Evolutionary conservation across 192 early-diverging fungal genomes (phyloP).

Genomic region (Helicostylum pulchrum): DNA sequence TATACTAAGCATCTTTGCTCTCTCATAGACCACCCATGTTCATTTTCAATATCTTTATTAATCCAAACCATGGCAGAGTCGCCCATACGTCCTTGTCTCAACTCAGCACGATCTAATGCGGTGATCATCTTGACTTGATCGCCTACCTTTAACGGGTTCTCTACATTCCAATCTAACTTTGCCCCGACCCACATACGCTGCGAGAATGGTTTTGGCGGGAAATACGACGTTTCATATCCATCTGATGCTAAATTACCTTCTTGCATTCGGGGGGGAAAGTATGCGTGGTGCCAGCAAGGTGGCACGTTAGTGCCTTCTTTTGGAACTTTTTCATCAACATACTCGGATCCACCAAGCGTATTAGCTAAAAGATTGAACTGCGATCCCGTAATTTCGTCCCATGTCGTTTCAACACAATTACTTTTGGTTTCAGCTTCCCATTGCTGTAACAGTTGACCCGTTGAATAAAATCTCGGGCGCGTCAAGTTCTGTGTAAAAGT

Average conservation of each 20-base stretch:
- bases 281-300: slow-evolving; percentile 71
- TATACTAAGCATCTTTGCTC: slow-evolving; percentile 75
- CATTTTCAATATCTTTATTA: slow-evolving; percentile 61
- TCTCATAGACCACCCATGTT: slow-evolving; percentile 52
- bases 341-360: slow-evolving; percentile 26
- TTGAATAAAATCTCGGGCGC: too few relatives aligned
- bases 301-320: slow-evolving; percentile 50
- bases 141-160: slow-evolving; percentile 64
- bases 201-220: slow-evolving; percentile 72
- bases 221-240: slow-evolving; percentile 76
- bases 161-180: slow-evolving; percentile 51
- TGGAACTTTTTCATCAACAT: slow-evolving; percentile 25
- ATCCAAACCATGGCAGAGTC: slow-evolving; percentile 69
- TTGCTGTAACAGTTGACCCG: too few relatives aligned
- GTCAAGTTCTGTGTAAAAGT: too few relatives aligned
- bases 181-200: slow-evolving; percentile 92
- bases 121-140: slow-evolving; percentile 59
- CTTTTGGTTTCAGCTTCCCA: too few relatives aligned
- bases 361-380: slow-evolving; percentile 38
- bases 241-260: slow-evolving; percentile 69
- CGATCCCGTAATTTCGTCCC: slow-evolving; percentile 19
- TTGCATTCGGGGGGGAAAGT: slow-evolving; percentile 72
- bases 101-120: slow-evolving; percentile 46
- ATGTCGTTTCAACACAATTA: neutral
- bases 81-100: slow-evolving; percentile 52